phyloP scores from a whole-genome alignment of 495 filamentous ascomycete genomes.

The Neurospora tetraspora region DNA sequence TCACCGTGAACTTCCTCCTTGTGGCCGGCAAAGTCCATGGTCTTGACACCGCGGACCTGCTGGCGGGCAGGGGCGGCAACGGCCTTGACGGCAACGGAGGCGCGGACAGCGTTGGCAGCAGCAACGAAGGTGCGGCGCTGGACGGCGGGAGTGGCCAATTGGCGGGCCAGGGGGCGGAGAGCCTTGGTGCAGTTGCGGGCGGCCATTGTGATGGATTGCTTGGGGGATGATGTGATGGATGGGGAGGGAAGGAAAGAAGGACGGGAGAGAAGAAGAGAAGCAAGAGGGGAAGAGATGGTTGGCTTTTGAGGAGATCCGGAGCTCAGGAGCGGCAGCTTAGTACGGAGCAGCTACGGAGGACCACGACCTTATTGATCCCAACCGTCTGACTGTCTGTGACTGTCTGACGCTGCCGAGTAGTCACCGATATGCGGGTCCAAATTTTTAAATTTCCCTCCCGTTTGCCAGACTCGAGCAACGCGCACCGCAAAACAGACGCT shows the following conservation, averaged over 20 bases:
- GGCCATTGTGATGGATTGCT: slow-evolving; percentile 58
- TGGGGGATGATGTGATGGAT: slow-evolving; percentile 21
- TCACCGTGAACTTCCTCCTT: slow-evolving; percentile 88
- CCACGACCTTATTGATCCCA: slow-evolving; percentile 3
- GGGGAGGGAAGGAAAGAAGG: slow-evolving; percentile 12
- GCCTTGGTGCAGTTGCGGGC: slow-evolving; percentile 74
- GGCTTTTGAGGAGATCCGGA: slow-evolving; percentile 11
- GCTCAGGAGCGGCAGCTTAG: neutral
- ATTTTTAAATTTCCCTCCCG: slow-evolving; percentile 16
- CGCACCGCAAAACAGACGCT: neutral
- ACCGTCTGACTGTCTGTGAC: slow-evolving; percentile 12
- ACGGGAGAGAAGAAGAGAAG: slow-evolving; percentile 5
- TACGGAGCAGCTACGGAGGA: neutral
- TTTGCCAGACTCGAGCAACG: slow-evolving; percentile 4
- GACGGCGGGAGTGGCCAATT: slow-evolving; percentile 53
- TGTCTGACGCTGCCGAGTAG: slow-evolving; percentile 2
- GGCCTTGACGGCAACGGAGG: slow-evolving; percentile 43
- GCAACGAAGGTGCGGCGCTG: slow-evolving; percentile 63
- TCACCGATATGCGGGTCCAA: slow-evolving; percentile 16
- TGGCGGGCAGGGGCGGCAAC: slow-evolving; percentile 42
- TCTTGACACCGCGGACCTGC: slow-evolving; percentile 71
- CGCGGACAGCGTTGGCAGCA: slow-evolving; percentile 49
- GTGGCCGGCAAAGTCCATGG: slow-evolving; percentile 85
- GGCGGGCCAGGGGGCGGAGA: slow-evolving; percentile 67
- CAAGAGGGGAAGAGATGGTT: neutral